Percentiles rank a stretch among this genome's conserved stretches.
Evolutionary conservation across 305 asterid genomes (phyloP).

Genomic region (Fraxinus dipetala): DNA sequence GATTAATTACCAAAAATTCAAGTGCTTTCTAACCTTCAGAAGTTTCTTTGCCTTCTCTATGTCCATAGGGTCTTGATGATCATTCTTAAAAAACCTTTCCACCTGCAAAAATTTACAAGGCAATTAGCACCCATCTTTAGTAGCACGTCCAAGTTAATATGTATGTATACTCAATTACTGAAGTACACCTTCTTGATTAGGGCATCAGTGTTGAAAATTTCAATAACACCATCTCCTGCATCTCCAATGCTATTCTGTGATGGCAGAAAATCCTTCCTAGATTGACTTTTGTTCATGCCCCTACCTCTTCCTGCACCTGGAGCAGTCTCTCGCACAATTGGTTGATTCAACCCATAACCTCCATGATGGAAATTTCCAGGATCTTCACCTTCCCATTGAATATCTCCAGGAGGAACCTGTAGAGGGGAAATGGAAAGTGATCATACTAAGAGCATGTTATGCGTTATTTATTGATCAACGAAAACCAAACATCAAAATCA

Average conservation of each 20-base stretch:
- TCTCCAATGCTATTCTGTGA: constrained; percentile 67
- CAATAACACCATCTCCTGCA: constrained; percentile 64
- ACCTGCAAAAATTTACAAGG: constrained; percentile 49
- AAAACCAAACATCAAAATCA: not conserved
- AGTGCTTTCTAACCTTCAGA: constrained; percentile 28
- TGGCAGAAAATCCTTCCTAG: constrained; percentile 72
- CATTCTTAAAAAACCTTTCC: constrained; percentile 70
- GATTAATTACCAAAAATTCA: constrained; percentile 8
- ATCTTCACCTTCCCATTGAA: constrained; percentile 80
- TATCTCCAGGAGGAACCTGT: constrained; percentile 83
- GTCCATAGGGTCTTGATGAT: constrained; percentile 74
- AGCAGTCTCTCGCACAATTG: constrained; percentile 57
- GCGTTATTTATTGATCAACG: not conserved
- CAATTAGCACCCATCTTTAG: constrained; percentile 19
- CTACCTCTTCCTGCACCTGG: constrained; percentile 77
- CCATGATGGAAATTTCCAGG: constrained; percentile 63
- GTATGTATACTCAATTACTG: constrained; percentile 2
- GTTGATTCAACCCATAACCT: constrained; percentile 54
- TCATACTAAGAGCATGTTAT: not conserved
- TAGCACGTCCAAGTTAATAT: not conserved
- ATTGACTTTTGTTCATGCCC: constrained; percentile 57
- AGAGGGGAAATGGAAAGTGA: constrained; percentile 20
- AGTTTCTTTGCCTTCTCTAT: constrained; percentile 86
- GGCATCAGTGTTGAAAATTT: constrained; percentile 73
- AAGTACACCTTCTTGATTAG: constrained; percentile 71